A percentile compares a stretch with the other conserved stretches of the same genome.
These are phyloP conservation scores for Picochlorum sp. DNA, from an alignment of 139 green algal species.

Conservation along the genomic window DNA sequence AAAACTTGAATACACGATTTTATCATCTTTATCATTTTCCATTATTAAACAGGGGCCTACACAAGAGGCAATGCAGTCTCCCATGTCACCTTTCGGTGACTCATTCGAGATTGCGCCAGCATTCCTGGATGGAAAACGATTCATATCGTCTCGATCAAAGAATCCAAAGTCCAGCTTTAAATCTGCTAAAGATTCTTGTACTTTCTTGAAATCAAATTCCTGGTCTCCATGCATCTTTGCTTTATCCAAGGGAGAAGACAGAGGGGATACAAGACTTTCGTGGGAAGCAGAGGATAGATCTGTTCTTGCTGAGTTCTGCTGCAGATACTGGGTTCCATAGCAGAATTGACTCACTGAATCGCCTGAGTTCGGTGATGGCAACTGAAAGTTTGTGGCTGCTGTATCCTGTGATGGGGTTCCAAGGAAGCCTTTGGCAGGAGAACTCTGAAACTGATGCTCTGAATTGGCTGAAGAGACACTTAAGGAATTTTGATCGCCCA, in stretches of 20 bases:
- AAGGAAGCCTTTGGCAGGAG: background rate
- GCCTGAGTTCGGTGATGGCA: background rate
- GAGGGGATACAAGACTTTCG: background rate
- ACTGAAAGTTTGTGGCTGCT: background rate
- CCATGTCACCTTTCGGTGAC: too few relatives aligned
- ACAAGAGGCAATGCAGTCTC: too few relatives aligned
- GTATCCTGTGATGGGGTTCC: background rate
- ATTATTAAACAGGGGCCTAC: too few relatives aligned
- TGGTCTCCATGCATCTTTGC: background rate
- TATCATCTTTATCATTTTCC: too few relatives aligned
- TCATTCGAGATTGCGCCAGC: too few relatives aligned
- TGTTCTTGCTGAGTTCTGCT: constrained; percentile 1
- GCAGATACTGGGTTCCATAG: background rate
- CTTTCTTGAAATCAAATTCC: background rate
- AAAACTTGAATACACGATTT: constrained; percentile 36
- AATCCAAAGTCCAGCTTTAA: background rate
- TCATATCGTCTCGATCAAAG: background rate
- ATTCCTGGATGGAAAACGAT: too few relatives aligned
- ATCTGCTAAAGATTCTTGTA: background rate
- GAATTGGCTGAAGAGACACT: background rate
- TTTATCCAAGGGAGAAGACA: background rate
- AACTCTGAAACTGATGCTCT: background rate
- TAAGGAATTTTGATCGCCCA: background rate
- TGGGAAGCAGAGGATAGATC: background rate
- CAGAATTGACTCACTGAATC: background rate